Percentiles rank a stretch among this genome's conserved stretches.
Conservation (phyloP, 2,329 filamentous ascomycete species). For the Metarhizium sp. region DNA sequence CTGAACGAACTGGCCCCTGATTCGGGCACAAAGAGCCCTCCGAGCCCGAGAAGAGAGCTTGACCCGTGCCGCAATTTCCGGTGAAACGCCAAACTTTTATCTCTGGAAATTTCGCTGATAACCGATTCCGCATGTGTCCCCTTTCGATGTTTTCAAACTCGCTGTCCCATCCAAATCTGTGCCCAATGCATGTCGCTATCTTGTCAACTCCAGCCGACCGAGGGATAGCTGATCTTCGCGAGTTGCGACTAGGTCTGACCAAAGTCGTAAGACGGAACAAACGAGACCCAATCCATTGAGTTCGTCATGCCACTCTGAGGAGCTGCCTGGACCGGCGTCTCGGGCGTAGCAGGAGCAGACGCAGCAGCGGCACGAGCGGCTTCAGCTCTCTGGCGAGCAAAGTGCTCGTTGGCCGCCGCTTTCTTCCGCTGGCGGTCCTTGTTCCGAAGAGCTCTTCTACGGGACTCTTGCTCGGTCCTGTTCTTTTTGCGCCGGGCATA, state of each 20-base stretch:
- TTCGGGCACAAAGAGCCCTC: too few relatives aligned
- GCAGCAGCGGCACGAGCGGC: not conserved
- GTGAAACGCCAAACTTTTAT: too few relatives aligned
- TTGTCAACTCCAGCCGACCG: not conserved
- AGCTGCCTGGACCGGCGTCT: not conserved
- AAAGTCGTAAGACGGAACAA: not conserved
- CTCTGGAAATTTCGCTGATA: too few relatives aligned
- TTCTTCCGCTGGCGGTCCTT: conserved; percentile 5
- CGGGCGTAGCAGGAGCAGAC: not conserved
- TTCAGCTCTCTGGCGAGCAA: conserved; percentile 2
- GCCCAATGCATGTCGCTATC: not conserved
- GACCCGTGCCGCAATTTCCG: too few relatives aligned
- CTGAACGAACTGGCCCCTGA: too few relatives aligned
- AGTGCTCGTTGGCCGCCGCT: conserved; percentile 3
- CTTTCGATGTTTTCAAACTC: too few relatives aligned
- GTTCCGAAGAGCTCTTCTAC: not conserved
- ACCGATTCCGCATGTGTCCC: too few relatives aligned
- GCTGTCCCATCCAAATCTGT: not conserved
- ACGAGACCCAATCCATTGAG: not conserved
- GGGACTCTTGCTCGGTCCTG: not conserved
- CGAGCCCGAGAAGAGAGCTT: too few relatives aligned
- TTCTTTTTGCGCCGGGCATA: conserved; percentile 4
- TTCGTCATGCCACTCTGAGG: not conserved
- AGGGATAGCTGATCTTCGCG: not conserved
- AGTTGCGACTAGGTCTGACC: not conserved